Evolutionary conservation across 139 green algal species (phyloP).

Genomic region (Zygnema cylindricum): DNA sequence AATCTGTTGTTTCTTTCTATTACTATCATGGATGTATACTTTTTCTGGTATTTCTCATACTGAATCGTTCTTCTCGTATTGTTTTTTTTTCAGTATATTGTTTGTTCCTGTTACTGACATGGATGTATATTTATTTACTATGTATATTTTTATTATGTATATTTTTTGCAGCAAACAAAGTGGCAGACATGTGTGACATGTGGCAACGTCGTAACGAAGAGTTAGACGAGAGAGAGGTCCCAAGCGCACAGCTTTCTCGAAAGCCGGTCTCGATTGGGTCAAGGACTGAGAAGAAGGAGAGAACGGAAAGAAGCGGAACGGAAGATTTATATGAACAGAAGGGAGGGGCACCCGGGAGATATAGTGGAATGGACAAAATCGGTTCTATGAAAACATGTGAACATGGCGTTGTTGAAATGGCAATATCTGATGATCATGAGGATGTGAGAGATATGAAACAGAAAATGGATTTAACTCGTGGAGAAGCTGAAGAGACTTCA

Average conservation of each 20-base stretch:
- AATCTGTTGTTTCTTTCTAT: no score
- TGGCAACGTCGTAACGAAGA: conserved; percentile 4
- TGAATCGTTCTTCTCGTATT: no score
- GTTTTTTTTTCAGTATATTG: no score
- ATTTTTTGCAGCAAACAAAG: conserved; percentile 28
- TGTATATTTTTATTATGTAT: no score
- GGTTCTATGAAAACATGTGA: no score
- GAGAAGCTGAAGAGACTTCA: not conserved
- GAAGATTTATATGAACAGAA: not conserved
- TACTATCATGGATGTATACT: no score
- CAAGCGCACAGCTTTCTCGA: not conserved
- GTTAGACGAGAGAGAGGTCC: not conserved
- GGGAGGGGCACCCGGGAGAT: not conserved
- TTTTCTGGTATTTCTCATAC: no score
- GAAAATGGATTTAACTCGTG: not conserved
- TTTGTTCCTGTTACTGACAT: no score
- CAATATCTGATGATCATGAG: no score
- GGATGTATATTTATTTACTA: no score
- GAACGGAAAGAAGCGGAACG: not conserved
- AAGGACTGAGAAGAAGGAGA: not conserved
- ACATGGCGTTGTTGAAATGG: no score
- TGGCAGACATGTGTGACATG: conserved; percentile 33
- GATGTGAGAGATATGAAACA: no score
- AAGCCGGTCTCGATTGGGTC: not conserved
- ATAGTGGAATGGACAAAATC: conserved; percentile 3